Evolutionary conservation across 495 filamentous ascomycete species (phyloP).

Genomic region (Elaphomyces granulatus): DNA sequence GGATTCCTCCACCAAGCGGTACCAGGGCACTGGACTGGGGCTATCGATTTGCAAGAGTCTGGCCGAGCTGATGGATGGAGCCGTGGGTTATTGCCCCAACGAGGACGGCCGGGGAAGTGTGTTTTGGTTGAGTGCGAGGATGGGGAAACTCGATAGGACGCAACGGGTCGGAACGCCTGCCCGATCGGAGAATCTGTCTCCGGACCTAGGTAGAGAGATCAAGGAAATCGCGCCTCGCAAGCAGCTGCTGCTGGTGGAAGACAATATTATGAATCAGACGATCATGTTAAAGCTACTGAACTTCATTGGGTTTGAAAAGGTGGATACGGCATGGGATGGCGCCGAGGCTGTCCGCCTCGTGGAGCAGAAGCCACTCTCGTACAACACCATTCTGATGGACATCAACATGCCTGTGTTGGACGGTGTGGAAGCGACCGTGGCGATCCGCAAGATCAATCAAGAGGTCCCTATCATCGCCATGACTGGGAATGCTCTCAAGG

Average conservation of each 20-base stretch:
- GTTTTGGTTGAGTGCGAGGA: slow-evolving; percentile 44
- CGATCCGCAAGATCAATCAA: slow-evolving; percentile 40
- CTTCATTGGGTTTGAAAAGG: slow-evolving; percentile 36
- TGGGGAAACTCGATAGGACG: slow-evolving; percentile 26
- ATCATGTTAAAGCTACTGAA: slow-evolving; percentile 45
- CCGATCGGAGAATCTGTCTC: background rate
- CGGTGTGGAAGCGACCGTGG: slow-evolving; percentile 46
- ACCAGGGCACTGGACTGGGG: slow-evolving; percentile 71
- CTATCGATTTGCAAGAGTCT: slow-evolving; percentile 71
- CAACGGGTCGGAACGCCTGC: background rate
- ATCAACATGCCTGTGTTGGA: slow-evolving; percentile 65
- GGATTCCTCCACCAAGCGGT: slow-evolving; percentile 56
- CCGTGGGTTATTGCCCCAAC: slow-evolving; percentile 46
- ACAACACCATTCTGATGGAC: slow-evolving; percentile 44
- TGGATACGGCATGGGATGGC: slow-evolving; percentile 42
- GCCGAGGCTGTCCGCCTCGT: slow-evolving; percentile 40
- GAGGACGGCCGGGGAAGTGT: slow-evolving; percentile 37
- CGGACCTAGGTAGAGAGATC: slow-evolving; percentile 11
- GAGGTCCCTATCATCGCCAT: slow-evolving; percentile 47
- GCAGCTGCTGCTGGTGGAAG: slow-evolving; percentile 41
- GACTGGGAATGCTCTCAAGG: slow-evolving; percentile 49
- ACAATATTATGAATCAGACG: slow-evolving; percentile 49
- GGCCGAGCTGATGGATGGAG: slow-evolving; percentile 69
- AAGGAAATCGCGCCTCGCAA: slow-evolving; percentile 28
- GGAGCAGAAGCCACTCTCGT: slow-evolving; percentile 33